Percentiles rank a stretch among this genome's conserved stretches.
phyloP scores from a whole-genome alignment of 2,329 filamentous ascomycete species.

The Leptographium procerum region DNA sequence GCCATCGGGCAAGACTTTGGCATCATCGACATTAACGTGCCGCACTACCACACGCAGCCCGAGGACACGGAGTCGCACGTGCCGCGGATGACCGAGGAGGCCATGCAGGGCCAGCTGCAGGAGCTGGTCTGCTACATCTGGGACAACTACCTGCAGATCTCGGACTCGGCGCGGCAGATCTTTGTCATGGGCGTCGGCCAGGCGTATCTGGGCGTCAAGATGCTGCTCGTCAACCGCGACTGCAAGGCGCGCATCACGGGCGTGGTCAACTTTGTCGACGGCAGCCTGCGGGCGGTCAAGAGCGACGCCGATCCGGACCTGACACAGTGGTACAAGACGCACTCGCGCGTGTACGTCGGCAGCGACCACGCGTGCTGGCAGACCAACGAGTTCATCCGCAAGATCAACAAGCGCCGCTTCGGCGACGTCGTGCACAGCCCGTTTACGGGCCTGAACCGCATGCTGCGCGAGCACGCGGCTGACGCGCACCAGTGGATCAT shows the following conservation, averaged over 20 bases:
- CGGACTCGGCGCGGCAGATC: conserved; percentile 58
- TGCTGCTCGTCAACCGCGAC: conserved; percentile 65
- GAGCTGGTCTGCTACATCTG: conserved; percentile 79
- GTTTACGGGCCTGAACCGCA: conserved; percentile 35
- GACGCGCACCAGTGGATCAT: conserved; percentile 43
- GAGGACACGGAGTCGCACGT: conserved; percentile 42
- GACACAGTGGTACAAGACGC: conserved; percentile 71
- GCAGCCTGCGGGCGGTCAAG: conserved; percentile 64
- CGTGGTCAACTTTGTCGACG: conserved; percentile 72
- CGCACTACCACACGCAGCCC: conserved; percentile 58
- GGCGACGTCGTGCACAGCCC: conserved; percentile 44
- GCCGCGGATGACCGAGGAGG: conserved; percentile 31
- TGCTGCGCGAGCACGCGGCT: conserved; percentile 43
- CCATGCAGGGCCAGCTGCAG: conserved; percentile 48
- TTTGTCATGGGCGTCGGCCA: conserved; percentile 85
- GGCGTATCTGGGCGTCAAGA: conserved; percentile 72
- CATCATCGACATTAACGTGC: conserved; percentile 86
- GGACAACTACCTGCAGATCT: conserved; percentile 90
- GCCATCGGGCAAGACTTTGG: conserved; percentile 65
- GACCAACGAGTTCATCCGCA: conserved; percentile 46
- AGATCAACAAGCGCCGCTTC: conserved; percentile 49
- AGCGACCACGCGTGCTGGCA: conserved; percentile 66
- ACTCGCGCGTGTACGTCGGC: conserved; percentile 70
- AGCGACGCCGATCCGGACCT: conserved; percentile 65
- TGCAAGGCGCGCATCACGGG: conserved; percentile 58